Evolutionary conservation across 768 basidiomycete species (phyloP).

Genomic region (Pulveroboletus frians): DNA sequence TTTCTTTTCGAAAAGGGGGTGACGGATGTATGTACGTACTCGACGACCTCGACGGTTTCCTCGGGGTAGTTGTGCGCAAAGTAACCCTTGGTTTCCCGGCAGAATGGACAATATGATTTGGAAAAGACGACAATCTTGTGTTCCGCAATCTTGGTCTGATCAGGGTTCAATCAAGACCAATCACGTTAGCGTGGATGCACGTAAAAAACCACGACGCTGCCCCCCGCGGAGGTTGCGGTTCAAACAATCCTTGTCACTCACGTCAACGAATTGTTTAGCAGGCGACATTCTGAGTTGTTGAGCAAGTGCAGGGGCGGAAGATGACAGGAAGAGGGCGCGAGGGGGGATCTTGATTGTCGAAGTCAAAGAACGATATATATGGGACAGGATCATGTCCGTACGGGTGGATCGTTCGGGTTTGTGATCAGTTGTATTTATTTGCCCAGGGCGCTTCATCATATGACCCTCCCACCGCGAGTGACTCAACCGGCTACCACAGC

Average conservation of each 20-base stretch:
- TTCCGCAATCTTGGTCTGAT: conserved; percentile 41
- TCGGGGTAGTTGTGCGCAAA: conserved; percentile 38
- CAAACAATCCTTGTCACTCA: conserved; percentile 16
- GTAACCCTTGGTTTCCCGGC: conserved; percentile 44
- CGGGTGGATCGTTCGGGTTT: no score
- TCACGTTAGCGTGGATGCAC: conserved; percentile 20
- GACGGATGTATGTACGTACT: conserved; percentile 35
- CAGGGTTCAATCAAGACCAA: conserved; percentile 32
- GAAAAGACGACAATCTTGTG: conserved; percentile 58
- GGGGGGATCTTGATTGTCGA: conserved; percentile 2
- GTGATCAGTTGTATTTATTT: no score
- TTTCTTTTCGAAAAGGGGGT: background rate
- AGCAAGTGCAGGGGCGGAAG: conserved; percentile 17
- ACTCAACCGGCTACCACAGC: no score
- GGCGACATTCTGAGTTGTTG: conserved; percentile 22
- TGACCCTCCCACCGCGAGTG: no score
- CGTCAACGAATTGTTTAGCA: conserved; percentile 37
- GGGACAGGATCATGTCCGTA: conserved; percentile 9
- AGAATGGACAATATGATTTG: conserved; percentile 54
- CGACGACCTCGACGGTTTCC: conserved; percentile 37
- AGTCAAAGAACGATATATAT: conserved; percentile 22
- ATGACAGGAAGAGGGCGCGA: background rate
- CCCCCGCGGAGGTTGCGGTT: background rate
- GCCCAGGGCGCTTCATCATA: background rate
- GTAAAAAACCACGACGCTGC: background rate